Percentiles rank a stretch among this genome's conserved stretches.
Conservation (phyloP, 2,329 filamentous ascomycete species). For the Neocatenulostroma microsporum region DNA sequence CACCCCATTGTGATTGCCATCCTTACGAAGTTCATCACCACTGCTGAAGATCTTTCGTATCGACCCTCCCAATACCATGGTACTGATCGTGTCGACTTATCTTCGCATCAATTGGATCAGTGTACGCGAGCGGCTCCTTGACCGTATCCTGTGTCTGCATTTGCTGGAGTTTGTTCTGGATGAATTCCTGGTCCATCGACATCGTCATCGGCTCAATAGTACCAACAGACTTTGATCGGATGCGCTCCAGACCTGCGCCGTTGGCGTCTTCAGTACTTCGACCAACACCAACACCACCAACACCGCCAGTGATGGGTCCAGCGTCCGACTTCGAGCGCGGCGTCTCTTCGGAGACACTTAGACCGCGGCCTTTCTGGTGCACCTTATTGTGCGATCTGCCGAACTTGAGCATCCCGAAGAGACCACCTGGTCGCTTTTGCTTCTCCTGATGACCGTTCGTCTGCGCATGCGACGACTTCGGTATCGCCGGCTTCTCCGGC, state of each 20-base stretch:
- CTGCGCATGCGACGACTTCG: conserved; percentile 1
- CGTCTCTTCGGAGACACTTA: conserved; percentile 14
- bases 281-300: too few relatives aligned
- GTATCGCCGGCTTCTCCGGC: not conserved
- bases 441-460: conserved; percentile 5
- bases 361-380: conserved; percentile 4
- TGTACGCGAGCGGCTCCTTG: conserved; percentile 19
- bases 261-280: conserved; percentile 21
- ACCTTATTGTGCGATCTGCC: conserved; percentile 8
- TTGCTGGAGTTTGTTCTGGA: conserved; percentile 19
- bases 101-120: conserved; percentile 29
- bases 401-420: conserved; percentile 24
- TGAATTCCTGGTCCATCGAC: conserved; percentile 11
- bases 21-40: too few relatives aligned
- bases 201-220: conserved; percentile 6
- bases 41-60: conserved; percentile 34
- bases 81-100: conserved; percentile 40
- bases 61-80: conserved; percentile 24
- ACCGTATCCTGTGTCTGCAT: conserved; percentile 23
- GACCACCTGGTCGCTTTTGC: conserved; percentile 19
- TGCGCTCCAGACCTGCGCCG: conserved; percentile 10
- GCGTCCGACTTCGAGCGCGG: conserved; percentile 23
- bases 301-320: conserved; percentile 11
- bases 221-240: conserved; percentile 16
- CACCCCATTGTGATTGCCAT: not conserved